These are phyloP conservation scores for Dendrocalamus latiflorus DNA, from an alignment of 202 grass and related monocot genomes.

Conservation along the genomic window DNA sequence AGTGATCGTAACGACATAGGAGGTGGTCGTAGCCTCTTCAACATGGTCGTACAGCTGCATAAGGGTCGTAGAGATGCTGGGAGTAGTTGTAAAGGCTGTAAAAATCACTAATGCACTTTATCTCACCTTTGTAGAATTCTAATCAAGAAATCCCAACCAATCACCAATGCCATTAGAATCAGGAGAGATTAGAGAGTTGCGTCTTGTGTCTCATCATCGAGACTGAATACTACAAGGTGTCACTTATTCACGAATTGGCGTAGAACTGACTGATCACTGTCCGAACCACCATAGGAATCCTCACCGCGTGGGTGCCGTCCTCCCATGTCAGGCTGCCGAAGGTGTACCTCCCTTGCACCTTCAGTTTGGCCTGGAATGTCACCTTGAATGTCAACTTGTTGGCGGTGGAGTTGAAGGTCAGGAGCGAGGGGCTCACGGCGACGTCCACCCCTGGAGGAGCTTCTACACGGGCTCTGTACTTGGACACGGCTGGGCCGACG, in stretches of 20 bases:
- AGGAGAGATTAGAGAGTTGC: conserved; percentile 33
- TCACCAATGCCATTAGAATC: conserved; percentile 47
- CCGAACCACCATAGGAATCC: conserved; percentile 69
- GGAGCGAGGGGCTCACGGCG: conserved; percentile 46
- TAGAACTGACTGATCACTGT: conserved; percentile 59
- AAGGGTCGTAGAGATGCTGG: too few relatives aligned
- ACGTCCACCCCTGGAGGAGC: conserved; percentile 62
- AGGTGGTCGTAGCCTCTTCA: too few relatives aligned
- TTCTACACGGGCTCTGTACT: conserved; percentile 56
- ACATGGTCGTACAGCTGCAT: too few relatives aligned
- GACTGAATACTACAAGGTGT: neutral
- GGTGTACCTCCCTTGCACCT: conserved; percentile 68
- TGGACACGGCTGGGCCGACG: conserved; percentile 52
- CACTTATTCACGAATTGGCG: conserved; percentile 45
- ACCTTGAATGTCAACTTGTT: conserved; percentile 58
- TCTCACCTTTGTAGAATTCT: neutral
- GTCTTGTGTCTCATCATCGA: neutral
- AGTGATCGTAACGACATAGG: too few relatives aligned
- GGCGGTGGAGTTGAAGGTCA: conserved; percentile 56
- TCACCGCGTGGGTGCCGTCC: conserved; percentile 61
- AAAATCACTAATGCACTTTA: neutral
- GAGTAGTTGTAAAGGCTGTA: neutral
- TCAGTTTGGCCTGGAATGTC: conserved; percentile 52
- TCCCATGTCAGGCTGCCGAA: conserved; percentile 91
- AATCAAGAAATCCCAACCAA: conserved; percentile 32